phyloP scores from a whole-genome alignment of 345 rosid species.

The Trapa bicornis region DNA sequence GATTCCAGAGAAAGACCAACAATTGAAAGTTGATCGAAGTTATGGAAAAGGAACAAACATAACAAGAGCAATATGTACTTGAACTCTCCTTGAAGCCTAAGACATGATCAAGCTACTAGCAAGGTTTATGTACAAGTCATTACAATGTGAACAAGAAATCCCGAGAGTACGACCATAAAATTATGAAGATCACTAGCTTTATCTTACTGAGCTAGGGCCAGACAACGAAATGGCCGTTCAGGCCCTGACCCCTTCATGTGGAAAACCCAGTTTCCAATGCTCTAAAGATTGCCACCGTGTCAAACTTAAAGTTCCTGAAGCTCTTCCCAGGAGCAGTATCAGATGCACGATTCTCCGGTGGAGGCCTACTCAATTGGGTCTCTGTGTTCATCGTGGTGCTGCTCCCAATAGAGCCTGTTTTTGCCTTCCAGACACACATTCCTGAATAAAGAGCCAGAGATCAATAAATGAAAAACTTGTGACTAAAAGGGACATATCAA shows the following conservation, averaged over 20 bases:
- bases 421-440: conserved; percentile 72
- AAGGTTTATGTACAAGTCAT: background rate
- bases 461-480: background rate
- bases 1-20: background rate
- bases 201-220: background rate
- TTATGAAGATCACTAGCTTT: background rate
- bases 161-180: background rate
- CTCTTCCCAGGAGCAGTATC: conserved; percentile 45
- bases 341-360: conserved; percentile 29
- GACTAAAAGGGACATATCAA: background rate
- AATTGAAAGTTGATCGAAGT: background rate
- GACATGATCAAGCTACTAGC: background rate
- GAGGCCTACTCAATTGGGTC: conserved; percentile 33
- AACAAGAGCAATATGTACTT: background rate
- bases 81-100: background rate
- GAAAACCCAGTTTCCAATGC: conserved; percentile 57
- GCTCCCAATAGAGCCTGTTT: conserved; percentile 39
- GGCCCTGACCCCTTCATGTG: background rate
- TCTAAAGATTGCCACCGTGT: conserved; percentile 40
- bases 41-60: background rate
- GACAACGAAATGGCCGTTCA: background rate
- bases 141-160: background rate
- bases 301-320: conserved; percentile 60
- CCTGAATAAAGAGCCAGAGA: conserved; percentile 19
- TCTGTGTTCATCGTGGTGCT: conserved; percentile 25